Conservation (phyloP, 345 rosid species). For the Salix koriyanagi region DNA sequence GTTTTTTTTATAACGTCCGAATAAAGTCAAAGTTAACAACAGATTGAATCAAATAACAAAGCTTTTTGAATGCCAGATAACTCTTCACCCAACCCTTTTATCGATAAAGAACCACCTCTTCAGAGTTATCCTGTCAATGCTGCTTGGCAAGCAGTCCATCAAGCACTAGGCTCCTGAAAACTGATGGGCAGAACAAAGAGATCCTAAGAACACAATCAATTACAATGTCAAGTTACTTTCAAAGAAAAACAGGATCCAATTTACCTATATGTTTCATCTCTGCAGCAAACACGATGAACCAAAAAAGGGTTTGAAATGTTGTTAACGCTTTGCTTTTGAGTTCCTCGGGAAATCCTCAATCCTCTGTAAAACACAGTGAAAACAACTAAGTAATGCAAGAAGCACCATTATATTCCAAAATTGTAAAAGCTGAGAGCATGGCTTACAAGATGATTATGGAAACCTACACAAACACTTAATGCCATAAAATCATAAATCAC, state of each 20-base stretch:
- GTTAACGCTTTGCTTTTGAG: background rate
- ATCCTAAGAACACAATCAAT: slow-evolving; percentile 4
- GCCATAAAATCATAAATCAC: too few species aligned
- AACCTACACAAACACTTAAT: background rate
- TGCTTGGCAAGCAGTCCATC: slow-evolving; percentile 37
- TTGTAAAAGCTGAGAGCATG: background rate
- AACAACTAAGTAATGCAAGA: background rate
- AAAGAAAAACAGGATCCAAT: background rate
- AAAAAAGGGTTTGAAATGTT: background rate
- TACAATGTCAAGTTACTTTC: background rate
- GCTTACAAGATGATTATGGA: background rate
- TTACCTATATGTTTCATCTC: slow-evolving; percentile 30
- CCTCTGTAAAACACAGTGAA: slow-evolving; percentile 8
- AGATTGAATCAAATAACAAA: slow-evolving; percentile 1
- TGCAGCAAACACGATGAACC: background rate
- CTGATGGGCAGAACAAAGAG: slow-evolving; percentile 13
- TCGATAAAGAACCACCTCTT: slow-evolving; percentile 51
- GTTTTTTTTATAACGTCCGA: background rate
- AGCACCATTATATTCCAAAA: background rate
- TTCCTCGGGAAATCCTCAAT: slow-evolving; percentile 2
- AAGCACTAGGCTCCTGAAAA: slow-evolving; percentile 23
- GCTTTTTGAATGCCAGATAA: slow-evolving; percentile 14
- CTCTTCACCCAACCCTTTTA: slow-evolving; percentile 36
- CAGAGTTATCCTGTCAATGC: slow-evolving; percentile 34
- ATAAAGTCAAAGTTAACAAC: slow-evolving; percentile 3